These are phyloP conservation scores for Dunaliella primolecta DNA, from an alignment of 139 green algal species.

Conservation along the genomic window DNA sequence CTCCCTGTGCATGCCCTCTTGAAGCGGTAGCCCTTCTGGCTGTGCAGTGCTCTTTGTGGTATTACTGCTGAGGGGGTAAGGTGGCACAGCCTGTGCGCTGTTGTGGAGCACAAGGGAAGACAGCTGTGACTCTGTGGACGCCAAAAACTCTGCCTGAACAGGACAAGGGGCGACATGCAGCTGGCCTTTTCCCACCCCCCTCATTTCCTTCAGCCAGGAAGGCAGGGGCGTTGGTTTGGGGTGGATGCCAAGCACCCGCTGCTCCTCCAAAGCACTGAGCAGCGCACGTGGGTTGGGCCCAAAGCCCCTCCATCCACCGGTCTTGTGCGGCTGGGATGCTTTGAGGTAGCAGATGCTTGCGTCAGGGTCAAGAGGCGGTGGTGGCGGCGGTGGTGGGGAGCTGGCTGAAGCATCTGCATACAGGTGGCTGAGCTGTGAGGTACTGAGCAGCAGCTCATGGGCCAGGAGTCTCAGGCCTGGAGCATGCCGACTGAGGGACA, in stretches of 20 bases:
- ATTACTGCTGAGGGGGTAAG: not conserved
- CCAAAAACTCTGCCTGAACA: not conserved
- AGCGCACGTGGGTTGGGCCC: not conserved
- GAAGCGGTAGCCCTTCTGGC: too few species aligned
- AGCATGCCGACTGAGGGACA: constrained; percentile 10
- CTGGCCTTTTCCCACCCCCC: not conserved
- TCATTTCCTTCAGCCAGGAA: not conserved
- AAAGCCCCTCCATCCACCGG: not conserved
- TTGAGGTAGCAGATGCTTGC: not conserved
- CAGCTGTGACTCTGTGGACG: not conserved
- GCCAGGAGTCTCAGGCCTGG: constrained; percentile 37
- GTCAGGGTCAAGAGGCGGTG: not conserved
- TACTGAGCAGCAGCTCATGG: constrained; percentile 33
- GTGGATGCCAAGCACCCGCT: not conserved
- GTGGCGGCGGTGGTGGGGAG: not conserved
- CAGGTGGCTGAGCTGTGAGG: constrained; percentile 27
- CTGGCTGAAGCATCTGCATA: not conserved
- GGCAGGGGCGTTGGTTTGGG: not conserved
- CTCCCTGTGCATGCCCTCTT: too few species aligned
- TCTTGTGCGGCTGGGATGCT: not conserved
- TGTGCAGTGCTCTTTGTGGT: too few species aligned
- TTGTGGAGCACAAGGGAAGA: not conserved
- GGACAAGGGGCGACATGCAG: not conserved
- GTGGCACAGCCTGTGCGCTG: too few species aligned
- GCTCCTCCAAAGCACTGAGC: not conserved